Evolutionary conservation across 192 early-diverging fungal species (phyloP), one percentile per base, ranked within the genome.

Genomic region (Coemansia sp.): DNA sequence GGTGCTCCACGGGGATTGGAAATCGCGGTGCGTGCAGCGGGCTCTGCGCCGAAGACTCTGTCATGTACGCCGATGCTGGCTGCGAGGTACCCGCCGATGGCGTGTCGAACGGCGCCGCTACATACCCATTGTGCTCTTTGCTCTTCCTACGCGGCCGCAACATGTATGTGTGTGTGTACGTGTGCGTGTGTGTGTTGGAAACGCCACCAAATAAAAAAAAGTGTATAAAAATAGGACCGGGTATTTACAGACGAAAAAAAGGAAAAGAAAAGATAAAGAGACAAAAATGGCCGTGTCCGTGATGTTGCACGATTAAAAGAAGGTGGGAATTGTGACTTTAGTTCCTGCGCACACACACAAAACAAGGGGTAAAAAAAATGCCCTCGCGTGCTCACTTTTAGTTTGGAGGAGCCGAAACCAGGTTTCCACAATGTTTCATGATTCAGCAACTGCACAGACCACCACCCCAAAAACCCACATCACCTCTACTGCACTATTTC

Each of bases 51-150:
- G 23, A 24, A 3, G 43, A 30, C 12, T 27, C 25, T 4, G 56
- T 2, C 32, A 55, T 28, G 45, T 46, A 53, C 28, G 48, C n/a
- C 30, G 47, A 27, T 46, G 4, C 23, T 31, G 11, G 10, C 31
- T 65, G 56, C 18, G 40, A 27, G 24, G 32, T 47, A 21, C 52
- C 35, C 12, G 32, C 53, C 33, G 25, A 16, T 16, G 47, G 54
- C 18, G 71, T 57, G 60, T 63, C 66, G 44, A 75, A 68, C 12
- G 72, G 62, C 24, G 66, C 65, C 62, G 64, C 62, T 30, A 58
- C 66, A 56, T 65, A 75, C 29, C 59, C 66, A 18, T 54, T 29
- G 58, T 65, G 64, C 54, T 65, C 66, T 45, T 58, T 64, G 52
- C 60, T 43, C 12, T 43, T 18, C n/a, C 12, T 5, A 10, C 14